These are phyloP conservation scores for Solanum boliviense DNA, from an alignment of 257 asterid genomes.

Conservation along the genomic window DNA sequence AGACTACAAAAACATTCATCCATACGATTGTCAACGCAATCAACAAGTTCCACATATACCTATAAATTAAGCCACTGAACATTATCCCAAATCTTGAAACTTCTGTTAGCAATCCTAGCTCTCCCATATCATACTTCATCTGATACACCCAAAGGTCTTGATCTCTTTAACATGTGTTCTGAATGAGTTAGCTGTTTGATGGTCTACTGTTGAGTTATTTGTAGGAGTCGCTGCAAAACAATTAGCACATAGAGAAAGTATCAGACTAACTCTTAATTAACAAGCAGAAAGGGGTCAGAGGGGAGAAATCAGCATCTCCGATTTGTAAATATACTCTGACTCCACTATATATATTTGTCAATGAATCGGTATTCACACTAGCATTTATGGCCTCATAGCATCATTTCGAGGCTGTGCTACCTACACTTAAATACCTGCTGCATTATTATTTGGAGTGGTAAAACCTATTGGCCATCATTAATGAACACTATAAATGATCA, in stretches of 20 bases:
- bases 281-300: background rate
- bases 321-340: background rate
- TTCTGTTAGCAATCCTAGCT: too few relatives aligned
- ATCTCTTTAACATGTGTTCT: conserved; percentile 37
- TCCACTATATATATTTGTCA: background rate
- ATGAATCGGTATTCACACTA: too few relatives aligned
- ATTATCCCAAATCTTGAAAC: too few relatives aligned
- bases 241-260: background rate
- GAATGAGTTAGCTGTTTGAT: conserved; percentile 45
- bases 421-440: conserved; percentile 23
- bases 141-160: conserved; percentile 41
- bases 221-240: conserved; percentile 24
- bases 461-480: conserved; percentile 16
- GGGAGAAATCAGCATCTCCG: background rate
- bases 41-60: background rate
- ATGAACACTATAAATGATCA: too few relatives aligned
- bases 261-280: background rate
- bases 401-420: background rate
- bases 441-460: conserved; percentile 21
- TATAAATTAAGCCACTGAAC: too few relatives aligned
- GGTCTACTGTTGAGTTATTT: too few relatives aligned
- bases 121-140: conserved; percentile 31
- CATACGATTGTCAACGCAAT: too few relatives aligned
- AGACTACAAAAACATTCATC: too few relatives aligned
- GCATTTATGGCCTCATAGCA: background rate